Base-by-base conservation (phyloP, 768 basidiomycete species). In the Lactarius hatsudake region DNA sequence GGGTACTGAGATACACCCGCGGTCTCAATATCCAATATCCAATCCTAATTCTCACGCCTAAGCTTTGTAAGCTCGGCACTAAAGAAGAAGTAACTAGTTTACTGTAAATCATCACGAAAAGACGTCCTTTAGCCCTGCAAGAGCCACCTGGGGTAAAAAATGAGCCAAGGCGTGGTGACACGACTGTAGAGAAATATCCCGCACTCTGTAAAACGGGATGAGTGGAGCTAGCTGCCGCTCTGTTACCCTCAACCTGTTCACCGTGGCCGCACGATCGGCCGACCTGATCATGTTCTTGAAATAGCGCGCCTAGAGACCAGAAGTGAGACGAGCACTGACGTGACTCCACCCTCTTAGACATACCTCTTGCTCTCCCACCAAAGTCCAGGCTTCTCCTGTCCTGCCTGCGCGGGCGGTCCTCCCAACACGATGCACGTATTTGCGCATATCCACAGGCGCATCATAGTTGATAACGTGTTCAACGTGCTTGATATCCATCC, bases 351-450 rank as follows among this genome's bases (percentile, higher is more conserved):
- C 1, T 32, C 20, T 18, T 23, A n/a, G 0, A 30, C 79, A 48
- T 45, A 88, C 91, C 83, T 94, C 92, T 75, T 97, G 96, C 75
- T 94, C 91, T 79, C 98, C 97, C 8, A 98, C 92, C 72, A 98
- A 77, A 2, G 91, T 91, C 96, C 96, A 99, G 2, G 96, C 95
- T 69, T 91, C 86, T 7, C 97, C 97, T 26, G 79, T 78, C 56
- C 91, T 82, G 9, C 97, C 97, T 3, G 97, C 97, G 60, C 97
- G 85, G 3, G 97, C 97, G 6, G 97, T 98, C 54, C 97, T 84
- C 26, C 97, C 97, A 10, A 96, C 96, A 62, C 97, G 89, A 76
- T 99, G 97, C 13, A 99, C 93, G 74, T 99, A 99, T 76, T 98
- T 98, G 60, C 94, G 85, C 86, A 98, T 95, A 75, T 98, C 97